phyloP scores from a whole-genome alignment of 805 yeast genomes.

The Suhomyces prunicola region DNA sequence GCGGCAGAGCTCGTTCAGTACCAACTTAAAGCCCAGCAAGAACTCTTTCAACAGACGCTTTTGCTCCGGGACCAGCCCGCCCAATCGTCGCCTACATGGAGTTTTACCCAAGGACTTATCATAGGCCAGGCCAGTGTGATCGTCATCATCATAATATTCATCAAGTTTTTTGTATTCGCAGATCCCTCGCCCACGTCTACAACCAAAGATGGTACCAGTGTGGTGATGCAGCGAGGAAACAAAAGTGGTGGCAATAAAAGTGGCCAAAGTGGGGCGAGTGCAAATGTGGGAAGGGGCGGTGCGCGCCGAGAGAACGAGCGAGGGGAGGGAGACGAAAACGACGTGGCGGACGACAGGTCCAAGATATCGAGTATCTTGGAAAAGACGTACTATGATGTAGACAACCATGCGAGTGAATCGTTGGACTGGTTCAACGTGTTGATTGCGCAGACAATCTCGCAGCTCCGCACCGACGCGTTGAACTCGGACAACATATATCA shows the following conservation, averaged over 20 bases:
- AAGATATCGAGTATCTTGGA: conserved; percentile 59
- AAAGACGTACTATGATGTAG: conserved; percentile 89
- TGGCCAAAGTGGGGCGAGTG: not conserved
- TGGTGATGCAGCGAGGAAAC: conserved; percentile 32
- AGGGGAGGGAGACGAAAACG: conserved; percentile 3
- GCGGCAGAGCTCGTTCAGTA: conserved; percentile 17
- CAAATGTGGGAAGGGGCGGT: not conserved
- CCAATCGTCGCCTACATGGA: conserved; percentile 39
- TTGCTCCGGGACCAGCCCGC: conserved; percentile 16
- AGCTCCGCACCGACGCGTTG: conserved; percentile 85
- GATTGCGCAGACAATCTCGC: conserved; percentile 85
- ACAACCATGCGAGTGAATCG: conserved; percentile 83
- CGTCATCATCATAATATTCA: conserved; percentile 57
- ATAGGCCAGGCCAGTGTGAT: conserved; percentile 74
- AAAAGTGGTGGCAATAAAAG: conserved; percentile 10
- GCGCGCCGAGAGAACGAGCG: conserved; percentile 8
- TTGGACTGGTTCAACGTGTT: conserved; percentile 96
- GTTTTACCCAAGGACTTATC: conserved; percentile 74
- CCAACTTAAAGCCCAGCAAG: conserved; percentile 29
- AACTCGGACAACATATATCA: conserved; percentile 80
- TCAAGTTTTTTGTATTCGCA: conserved; percentile 74
- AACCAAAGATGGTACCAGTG: conserved; percentile 27
- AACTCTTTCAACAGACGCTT: conserved; percentile 26
- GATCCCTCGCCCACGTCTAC: conserved; percentile 50
- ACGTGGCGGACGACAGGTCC: conserved; percentile 15